Base-by-base conservation (phyloP, 2,329 filamentous ascomycete genomes). In the Ceratocystis variospora region DNA sequence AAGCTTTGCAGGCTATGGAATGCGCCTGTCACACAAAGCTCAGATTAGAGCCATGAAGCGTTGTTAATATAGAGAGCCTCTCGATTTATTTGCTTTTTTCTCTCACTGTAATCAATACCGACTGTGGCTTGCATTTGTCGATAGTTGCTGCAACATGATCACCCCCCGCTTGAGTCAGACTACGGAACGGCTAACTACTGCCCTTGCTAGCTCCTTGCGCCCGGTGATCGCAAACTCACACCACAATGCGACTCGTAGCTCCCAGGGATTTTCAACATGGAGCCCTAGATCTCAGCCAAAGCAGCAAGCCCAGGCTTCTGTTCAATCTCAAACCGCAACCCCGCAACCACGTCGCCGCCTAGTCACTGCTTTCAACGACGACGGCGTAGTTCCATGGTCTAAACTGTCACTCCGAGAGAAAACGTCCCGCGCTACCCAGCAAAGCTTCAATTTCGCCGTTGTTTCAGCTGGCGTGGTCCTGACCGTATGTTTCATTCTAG, bases 331-430 rank as follows among this genome's bases (percentile, higher is more conserved):
- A 25, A 28, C 65, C 33, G 17, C 75, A 0, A 68, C 69, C 68
- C 70, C 80, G 12, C 72, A 76, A 12, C 74, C 85, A 31, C 83
- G 80, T 69, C 82, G 89, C 65, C 86, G 83, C 72, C 81, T 85
- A 48, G 85, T 96, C 31, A 96, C 91, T 0, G 83, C 93, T 0
- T 86, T 92, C 72, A 94, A 90, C 71, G 93, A 96, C 71, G 88
- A 90, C 72, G 93, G 93, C 6, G 81, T 82, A 69, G 85, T 96
- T 1, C 84, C 85, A 3, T 97, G 93, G 93, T 81, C 79, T 2
- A 81, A 94, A 65, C 81, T 97, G 1, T 90, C 87, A 0, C 78
- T 77, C 0, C 78, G 78, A 61, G 93, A 96, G 74, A 96, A 96
- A 75, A 85, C 86, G 2, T 88, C 87, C 28, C 83, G 93, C 48